These are phyloP conservation scores for Breynia disticha DNA, from an alignment of 441 rosid species.

Conservation along the genomic window DNA sequence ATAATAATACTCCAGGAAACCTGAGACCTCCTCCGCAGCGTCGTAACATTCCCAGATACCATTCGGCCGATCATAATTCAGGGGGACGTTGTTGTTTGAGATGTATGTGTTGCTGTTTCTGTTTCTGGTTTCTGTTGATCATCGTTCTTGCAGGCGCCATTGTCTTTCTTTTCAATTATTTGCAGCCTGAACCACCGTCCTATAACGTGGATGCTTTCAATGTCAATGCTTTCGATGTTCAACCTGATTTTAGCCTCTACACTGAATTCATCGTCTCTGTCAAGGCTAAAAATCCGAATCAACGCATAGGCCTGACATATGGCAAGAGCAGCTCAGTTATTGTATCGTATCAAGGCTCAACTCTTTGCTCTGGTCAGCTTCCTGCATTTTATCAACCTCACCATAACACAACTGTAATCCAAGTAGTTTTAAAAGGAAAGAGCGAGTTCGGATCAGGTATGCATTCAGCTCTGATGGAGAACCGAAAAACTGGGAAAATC, in stretches of 20 bases:
- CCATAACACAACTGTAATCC: slow-evolving; percentile 17
- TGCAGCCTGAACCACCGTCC: slow-evolving; percentile 29
- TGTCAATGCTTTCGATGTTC: slow-evolving; percentile 25
- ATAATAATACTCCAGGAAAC: slow-evolving; percentile 11
- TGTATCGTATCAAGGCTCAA: slow-evolving; percentile 19
- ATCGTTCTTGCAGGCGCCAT: slow-evolving; percentile 15
- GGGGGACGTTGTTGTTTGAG: slow-evolving; percentile 19
- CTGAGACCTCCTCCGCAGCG: slow-evolving; percentile 33
- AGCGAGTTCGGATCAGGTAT: slow-evolving; percentile 27
- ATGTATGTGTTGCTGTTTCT: slow-evolving; percentile 37
- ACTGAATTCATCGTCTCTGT: slow-evolving; percentile 29
- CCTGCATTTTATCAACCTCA: slow-evolving; percentile 33
- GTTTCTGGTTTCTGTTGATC: slow-evolving; percentile 28
- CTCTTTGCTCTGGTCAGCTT: slow-evolving; percentile 33
- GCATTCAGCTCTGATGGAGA: slow-evolving; percentile 24
- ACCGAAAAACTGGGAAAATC: slow-evolving; percentile 25
- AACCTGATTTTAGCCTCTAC: slow-evolving; percentile 28
- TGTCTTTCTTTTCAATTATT: slow-evolving; percentile 11
- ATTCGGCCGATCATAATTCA: slow-evolving; percentile 8
- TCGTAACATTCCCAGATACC: slow-evolving; percentile 33
- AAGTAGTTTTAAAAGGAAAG: slow-evolving; percentile 26
- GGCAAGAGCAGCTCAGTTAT: slow-evolving; percentile 30
- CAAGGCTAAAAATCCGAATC: slow-evolving; percentile 36
- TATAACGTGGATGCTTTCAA: slow-evolving; percentile 24
- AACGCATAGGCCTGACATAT: slow-evolving; percentile 23